These are phyloP conservation scores for Conoideocrella luteorostrata DNA, from an alignment of 2,329 filamentous ascomycete genomes.

Conservation along the genomic window DNA sequence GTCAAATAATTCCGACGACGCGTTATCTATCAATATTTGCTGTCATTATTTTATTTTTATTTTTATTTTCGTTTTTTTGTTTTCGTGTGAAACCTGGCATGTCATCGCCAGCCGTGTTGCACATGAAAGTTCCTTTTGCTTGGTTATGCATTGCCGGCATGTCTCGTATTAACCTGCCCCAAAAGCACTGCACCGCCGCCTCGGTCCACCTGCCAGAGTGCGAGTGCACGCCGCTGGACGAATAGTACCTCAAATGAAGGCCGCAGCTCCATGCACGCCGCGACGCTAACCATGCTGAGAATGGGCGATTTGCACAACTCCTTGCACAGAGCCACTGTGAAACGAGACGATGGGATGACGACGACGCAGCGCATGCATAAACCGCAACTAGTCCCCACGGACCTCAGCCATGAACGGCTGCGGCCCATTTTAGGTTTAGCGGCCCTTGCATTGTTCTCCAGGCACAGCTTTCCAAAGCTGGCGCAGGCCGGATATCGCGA, in stretches of 20 bases:
- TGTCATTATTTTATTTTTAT: background rate
- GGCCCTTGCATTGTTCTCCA: too few species aligned
- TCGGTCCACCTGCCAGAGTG: background rate
- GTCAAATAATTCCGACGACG: too few species aligned
- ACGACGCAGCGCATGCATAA: constrained; percentile 6
- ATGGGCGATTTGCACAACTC: constrained; percentile 4
- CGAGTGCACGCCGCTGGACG: constrained; percentile 3
- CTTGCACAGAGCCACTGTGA: constrained; percentile 1
- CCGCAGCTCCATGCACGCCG: constrained; percentile 6
- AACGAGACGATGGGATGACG: constrained; percentile 10
- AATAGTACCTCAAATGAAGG: background rate
- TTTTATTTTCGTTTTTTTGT: background rate
- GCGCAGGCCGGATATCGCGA: too few species aligned
- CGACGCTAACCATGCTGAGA: constrained; percentile 4
- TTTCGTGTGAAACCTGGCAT: background rate
- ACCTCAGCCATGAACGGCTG: background rate
- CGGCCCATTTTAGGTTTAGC: constrained; percentile 1
- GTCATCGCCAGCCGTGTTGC: background rate
- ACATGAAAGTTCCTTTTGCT: constrained; percentile 3
- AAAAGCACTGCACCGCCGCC: background rate
- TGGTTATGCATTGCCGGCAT: constrained; percentile 2
- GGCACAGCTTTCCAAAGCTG: too few species aligned
- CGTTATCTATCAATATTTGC: too few species aligned
- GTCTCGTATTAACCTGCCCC: constrained; percentile 3
- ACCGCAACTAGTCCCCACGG: constrained; percentile 4